Evolutionary conservation across 441 rosid species (phyloP), one percentile per base, ranked within the genome.

Genomic region (Gossypium davidsonii): DNA sequence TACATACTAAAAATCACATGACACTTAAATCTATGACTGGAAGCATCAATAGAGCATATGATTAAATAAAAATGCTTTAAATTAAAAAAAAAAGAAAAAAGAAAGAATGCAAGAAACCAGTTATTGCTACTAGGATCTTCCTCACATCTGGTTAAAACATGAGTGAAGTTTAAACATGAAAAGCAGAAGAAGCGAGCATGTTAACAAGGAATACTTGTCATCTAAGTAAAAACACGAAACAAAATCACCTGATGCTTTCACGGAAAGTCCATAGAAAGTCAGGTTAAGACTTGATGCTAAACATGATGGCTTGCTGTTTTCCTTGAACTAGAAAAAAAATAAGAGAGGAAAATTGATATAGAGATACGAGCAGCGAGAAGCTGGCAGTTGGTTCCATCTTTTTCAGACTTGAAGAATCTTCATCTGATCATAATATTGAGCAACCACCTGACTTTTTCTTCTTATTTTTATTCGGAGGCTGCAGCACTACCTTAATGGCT

Each of bases 401-500:
- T 75, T 74, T 69, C 80, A 26, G 78, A 79, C 73, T 78, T 73
- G 70, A 55, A 51, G 70, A 55, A 51, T 67, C 59, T 60, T 68
- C 63, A 70, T 44, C 60, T 63, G 79, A 83, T 92, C 87, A 94
- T 89, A 94, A 83, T 79, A 94, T 86, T 49, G 84, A 83, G 68
- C 98, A 91, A 66, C 78, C 81, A 80, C 72, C 84, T 31, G 85
- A 82, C 79, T 87, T 92, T 77, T 79, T 85, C 87, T 89, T 93
- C 92, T 91, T 95, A 86, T 85, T 88, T 74, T 89, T 90, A 78
- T 89, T 89, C 11, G 94, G 94, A 37, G 94, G 94, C 80, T 89
- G 94, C 69, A 89, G 91, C 28, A 89, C 94, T n/a, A 89, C 94
- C 80, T 81, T 86, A 70, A 89, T 89, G 46, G 91, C 94, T 67